Conservation (phyloP, 768 basidiomycete genomes). For the Tulasnella sp. region DNA sequence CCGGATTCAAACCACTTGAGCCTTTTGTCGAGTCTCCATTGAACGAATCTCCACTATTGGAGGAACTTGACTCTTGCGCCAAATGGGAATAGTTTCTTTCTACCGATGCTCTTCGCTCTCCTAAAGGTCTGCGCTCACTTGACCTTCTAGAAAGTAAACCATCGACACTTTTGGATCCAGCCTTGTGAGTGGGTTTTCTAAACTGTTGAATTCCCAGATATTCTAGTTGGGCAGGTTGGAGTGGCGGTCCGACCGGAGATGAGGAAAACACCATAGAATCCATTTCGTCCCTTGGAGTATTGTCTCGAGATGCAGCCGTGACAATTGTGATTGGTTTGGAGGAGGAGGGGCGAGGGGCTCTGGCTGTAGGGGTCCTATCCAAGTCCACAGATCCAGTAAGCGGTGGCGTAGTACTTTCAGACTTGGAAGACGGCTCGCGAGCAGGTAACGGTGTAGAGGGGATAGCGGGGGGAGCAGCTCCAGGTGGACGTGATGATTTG, state of each 20-base stretch:
- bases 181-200: conserved; percentile 4
- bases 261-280: background rate
- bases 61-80: no score
- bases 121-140: background rate
- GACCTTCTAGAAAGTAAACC: conserved; percentile 5
- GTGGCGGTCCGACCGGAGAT: no score
- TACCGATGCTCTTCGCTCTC: background rate
- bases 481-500: conserved; percentile 8
- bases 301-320: background rate
- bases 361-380: conserved; percentile 8
- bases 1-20: conserved; percentile 10
- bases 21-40: background rate
- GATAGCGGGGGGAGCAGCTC: conserved; percentile 20
- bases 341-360: background rate
- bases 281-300: conserved; percentile 2
- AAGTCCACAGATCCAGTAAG: background rate
- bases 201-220: no score
- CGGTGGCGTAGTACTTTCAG: background rate
- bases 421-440: conserved; percentile 3
- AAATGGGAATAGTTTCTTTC: no score
- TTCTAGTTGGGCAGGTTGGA: no score
- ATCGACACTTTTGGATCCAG: conserved; percentile 8
- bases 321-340: conserved; percentile 3
- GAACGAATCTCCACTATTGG: background rate
- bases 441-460: conserved; percentile 52